A percentile compares a stretch with the other conserved stretches of the same genome.
These are phyloP conservation scores for Lolium perenne DNA, from an alignment of 176 grass and related monocot genomes.

Conservation along the genomic window DNA sequence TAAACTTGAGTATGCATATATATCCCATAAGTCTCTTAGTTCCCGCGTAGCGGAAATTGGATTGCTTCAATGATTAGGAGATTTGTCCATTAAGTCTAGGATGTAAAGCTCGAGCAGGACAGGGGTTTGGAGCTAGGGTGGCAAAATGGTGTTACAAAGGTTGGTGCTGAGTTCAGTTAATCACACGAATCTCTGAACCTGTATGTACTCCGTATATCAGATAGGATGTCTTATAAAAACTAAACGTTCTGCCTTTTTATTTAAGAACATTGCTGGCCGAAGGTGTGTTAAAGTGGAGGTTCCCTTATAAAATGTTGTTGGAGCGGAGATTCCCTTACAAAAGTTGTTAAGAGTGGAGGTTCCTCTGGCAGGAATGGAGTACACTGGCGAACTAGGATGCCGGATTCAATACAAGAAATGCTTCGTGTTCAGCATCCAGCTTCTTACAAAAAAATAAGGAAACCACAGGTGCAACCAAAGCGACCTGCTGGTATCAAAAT, in stretches of 20 bases:
- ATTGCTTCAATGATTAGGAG: no score
- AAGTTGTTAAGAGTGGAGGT: neutral
- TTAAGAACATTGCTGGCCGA: neutral
- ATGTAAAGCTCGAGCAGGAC: no score
- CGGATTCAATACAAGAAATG: conserved; percentile 14
- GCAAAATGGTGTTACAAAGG: no score
- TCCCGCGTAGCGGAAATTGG: no score
- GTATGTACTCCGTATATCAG: neutral
- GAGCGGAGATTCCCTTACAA: no score
- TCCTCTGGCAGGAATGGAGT: neutral
- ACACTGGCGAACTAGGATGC: neutral
- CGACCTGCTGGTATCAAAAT: neutral
- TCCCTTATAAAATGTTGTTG: conserved; percentile 25
- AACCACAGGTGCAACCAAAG: neutral
- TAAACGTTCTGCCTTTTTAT: neutral
- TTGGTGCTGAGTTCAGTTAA: no score
- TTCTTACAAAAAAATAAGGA: conserved; percentile 26
- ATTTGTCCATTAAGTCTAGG: no score
- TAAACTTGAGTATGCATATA: no score
- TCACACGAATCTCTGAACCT: neutral
- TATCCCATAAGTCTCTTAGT: no score
- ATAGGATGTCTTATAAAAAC: neutral
- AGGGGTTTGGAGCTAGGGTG: no score
- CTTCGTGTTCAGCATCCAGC: neutral
- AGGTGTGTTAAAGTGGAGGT: no score